Conservation (phyloP, 2,329 filamentous ascomycete genomes). For the Ophiocordyceps robertsii region DNA sequence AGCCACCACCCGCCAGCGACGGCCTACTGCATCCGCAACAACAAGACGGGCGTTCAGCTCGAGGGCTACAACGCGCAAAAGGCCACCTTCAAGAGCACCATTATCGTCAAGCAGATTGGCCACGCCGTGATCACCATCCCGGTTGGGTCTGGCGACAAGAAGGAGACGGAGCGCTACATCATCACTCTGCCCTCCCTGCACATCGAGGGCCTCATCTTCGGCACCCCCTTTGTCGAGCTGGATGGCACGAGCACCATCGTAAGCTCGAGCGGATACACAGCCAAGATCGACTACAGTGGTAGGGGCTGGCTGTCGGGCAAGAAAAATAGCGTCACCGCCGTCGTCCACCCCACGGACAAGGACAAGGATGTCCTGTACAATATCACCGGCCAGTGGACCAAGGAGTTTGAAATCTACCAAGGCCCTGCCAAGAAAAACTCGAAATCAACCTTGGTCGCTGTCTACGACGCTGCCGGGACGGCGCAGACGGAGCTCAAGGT, state of each 20-base stretch:
- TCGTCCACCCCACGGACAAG: constrained; percentile 54
- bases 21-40: constrained; percentile 84
- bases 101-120: constrained; percentile 88
- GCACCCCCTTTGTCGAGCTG: constrained; percentile 80
- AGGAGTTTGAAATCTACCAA: constrained; percentile 64
- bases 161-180: constrained; percentile 56
- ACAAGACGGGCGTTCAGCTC: constrained; percentile 64
- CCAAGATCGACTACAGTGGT: constrained; percentile 85
- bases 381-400: constrained; percentile 84
- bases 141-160: constrained; percentile 14
- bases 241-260: constrained; percentile 75
- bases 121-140: constrained; percentile 74
- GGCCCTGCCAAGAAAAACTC: constrained; percentile 39
- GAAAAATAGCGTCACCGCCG: constrained; percentile 80
- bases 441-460: constrained; percentile 35
- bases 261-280: constrained; percentile 73
- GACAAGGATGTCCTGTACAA: constrained; percentile 68
- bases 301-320: constrained; percentile 92
- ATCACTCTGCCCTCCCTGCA: constrained; percentile 86
- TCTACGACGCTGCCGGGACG: constrained; percentile 44
- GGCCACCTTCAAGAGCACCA: constrained; percentile 84
- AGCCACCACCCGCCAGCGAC: constrained; percentile 90
- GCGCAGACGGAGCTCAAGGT: constrained; percentile 56
- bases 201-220: constrained; percentile 83
- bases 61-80: constrained; percentile 94